Base-by-base conservation (phyloP, 257 asterid genomes). In the Vinca minor region DNA sequence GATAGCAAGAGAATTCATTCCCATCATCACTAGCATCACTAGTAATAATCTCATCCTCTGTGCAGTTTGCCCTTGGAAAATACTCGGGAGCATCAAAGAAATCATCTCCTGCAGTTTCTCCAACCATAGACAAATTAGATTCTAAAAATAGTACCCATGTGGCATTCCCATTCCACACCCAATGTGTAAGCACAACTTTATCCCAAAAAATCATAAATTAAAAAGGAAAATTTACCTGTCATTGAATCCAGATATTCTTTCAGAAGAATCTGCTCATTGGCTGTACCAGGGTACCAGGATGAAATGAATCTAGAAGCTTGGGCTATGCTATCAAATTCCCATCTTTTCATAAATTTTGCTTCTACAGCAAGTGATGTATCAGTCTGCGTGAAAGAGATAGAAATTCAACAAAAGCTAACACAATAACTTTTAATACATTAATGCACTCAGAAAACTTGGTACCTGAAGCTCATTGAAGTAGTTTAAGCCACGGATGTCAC, bases 391-490 rank as follows among this genome's bases (percentile, higher is more conserved):
- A 42, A 35, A 68, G n/a, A 32, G 60, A 60, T 13, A 28, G 25
- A 42, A 17, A 48, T 41, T 59, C 41, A 39, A 52, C 57, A 31
- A n/a, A 59, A 56, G 8, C 20, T 56, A 56, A 17, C 50, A 32
- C 39, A 58, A 59, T n/a, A n/a, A 32, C 21, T 61, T 57, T 42
- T 44, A 58, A 68, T 31, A 62, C 21, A 32, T 62, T 6, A 31
- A 64, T 20, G 62, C 36, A 45, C 29, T 35, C n/a, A 17, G 34
- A 69, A 32, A 46, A 60, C 42, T 41, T 54, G 58, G 69, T 81
- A 92, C 98, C 97, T 93, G 97, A 72, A 93, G 95, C 83, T 93
- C 97, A 70, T 93, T 93, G 65, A 89, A 64, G 76, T 89, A 89
- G 79, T 89, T 87, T 55, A 93, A 82, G 54, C 98, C 98, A 32